Base-by-base conservation (phyloP, 768 basidiomycete species). In the Lentinula guzmanii region DNA sequence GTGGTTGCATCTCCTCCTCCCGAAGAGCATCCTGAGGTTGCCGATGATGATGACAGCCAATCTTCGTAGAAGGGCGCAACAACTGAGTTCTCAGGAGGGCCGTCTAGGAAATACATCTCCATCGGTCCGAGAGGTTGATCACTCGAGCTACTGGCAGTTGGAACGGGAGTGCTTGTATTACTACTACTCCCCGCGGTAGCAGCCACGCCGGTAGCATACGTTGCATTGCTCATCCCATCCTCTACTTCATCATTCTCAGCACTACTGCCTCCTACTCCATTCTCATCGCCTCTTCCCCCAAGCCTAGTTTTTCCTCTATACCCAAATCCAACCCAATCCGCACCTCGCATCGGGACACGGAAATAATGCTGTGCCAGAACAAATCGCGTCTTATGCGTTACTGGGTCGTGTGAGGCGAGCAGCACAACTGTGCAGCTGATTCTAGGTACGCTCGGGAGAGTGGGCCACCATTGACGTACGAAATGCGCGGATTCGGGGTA, bases 391-490 rank as follows among this genome's bases (percentile, higher is more conserved):
- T 77, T 76, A 62, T 86, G 85, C 15, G 84, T 85, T 7, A 76
- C 72, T n/a, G 76, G 79, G 64, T 89, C 83, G 61, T 87, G 86
- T 10, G 80, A 76, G 0, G 86, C 83, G 3, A 89, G 80, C 1
- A 90, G 77, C 21, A 89, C 81, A 21, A 90, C 87, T 0, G 88
- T 88, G 66, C 87, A 89, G 71, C 87, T 89, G 8, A 89, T 79
- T 28, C 83, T 77, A 1, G 86, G 89, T 11, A 89, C 81, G 1
- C 78, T 76, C 0, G 84, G 79, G 3, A 90, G 71, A 2, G 82
- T 84, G 1, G 89, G 89, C 89, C 89, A 90, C 89, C 89, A 90
- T 63, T 90, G 89, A 10, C 89, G 82, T 5, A 90, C 87, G 62
- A 90, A 90, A 71, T 90, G 88, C 0, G 87, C 87, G 54, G 81